Conservation (phyloP, 2,329 filamentous ascomycete genomes). For the Stagonosporopsis rhizophila region DNA sequence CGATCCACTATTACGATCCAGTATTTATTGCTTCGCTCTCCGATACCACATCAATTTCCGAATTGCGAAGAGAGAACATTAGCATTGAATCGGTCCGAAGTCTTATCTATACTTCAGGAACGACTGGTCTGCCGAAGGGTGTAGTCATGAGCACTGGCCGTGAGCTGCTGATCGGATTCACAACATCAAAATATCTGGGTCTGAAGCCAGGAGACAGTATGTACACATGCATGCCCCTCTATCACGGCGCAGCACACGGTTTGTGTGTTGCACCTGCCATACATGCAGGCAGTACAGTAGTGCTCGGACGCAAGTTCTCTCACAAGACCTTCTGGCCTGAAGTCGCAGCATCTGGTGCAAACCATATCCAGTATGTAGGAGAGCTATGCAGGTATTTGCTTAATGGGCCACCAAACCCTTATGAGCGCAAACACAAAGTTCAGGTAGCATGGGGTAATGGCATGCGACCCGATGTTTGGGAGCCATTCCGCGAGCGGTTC, state of each 20-base stretch:
- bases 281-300: conserved; percentile 42
- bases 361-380: conserved; percentile 49
- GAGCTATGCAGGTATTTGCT: conserved; percentile 48
- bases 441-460: conserved; percentile 50
- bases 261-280: conserved; percentile 41
- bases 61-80: conserved; percentile 31
- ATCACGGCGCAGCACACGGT: conserved; percentile 45
- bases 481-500: conserved; percentile 50
- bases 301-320: conserved; percentile 42
- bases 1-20: conserved; percentile 42
- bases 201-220: conserved; percentile 40
- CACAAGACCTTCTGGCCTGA: conserved; percentile 50
- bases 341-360: conserved; percentile 40
- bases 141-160: conserved; percentile 38
- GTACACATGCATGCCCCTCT: conserved; percentile 51
- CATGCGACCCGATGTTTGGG: conserved; percentile 53
- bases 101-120: conserved; percentile 49
- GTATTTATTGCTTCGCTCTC: conserved; percentile 32
- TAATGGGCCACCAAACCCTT: conserved; percentile 41
- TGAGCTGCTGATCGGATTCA: conserved; percentile 36
- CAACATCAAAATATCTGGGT: conserved; percentile 32
- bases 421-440: conserved; percentile 44
- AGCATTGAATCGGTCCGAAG: conserved; percentile 36
- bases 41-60: conserved; percentile 33
- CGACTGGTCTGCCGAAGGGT: conserved; percentile 46